phyloP scores from a whole-genome alignment of 305 asterid species.

The Fraxinus angustifolia region DNA sequence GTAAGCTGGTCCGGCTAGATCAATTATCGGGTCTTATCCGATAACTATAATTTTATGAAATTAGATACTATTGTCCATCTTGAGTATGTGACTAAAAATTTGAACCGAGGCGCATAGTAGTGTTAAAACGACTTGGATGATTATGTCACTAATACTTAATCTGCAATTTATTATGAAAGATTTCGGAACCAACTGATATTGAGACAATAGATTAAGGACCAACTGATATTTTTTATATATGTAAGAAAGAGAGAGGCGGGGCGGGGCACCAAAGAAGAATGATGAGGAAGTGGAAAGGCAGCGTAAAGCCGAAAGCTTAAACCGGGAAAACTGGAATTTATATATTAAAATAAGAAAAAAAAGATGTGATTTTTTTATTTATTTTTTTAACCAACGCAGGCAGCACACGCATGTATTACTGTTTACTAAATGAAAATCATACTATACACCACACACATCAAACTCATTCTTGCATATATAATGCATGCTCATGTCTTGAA shows the following conservation, averaged over 20 bases:
- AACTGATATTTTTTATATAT: background rate
- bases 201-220: background rate
- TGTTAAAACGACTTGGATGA: background rate
- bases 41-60: background rate
- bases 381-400: background rate
- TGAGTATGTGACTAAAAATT: background rate
- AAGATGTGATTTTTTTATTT: background rate
- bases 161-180: background rate
- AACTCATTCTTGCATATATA: conserved; percentile 24
- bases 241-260: background rate
- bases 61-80: background rate
- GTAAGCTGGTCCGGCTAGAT: background rate
- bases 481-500: conserved; percentile 31
- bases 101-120: background rate
- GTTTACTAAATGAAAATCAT: conserved; percentile 30
- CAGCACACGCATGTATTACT: conserved; percentile 18
- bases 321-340: background rate
- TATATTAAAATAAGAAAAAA: background rate
- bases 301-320: conserved; percentile 38
- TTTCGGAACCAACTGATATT: background rate
- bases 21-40: background rate
- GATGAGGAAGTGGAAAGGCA: conserved; percentile 37
- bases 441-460: conserved; percentile 24
- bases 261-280: conserved; percentile 28
- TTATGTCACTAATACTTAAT: background rate